Conservation (phyloP, 2,329 filamentous ascomycete genomes). For the Hysterium pulicare region DNA sequence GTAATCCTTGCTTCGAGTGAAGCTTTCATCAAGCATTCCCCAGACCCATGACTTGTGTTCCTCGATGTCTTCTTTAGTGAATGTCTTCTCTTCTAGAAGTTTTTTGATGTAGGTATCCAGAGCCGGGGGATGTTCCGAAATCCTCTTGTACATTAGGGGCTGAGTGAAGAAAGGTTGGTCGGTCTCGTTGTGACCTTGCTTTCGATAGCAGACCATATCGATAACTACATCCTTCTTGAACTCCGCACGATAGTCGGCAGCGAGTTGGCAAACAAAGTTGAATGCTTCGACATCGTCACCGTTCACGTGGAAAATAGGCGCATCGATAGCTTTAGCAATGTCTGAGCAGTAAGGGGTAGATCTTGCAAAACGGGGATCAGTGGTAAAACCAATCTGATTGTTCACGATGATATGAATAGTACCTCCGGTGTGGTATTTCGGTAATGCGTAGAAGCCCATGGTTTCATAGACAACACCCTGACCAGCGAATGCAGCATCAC, state of each 20-base stretch:
- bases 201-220: conserved; percentile 97
- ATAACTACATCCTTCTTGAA: conserved; percentile 99
- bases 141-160: conserved; percentile 98
- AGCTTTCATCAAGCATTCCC: conserved; percentile 98
- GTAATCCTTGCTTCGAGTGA: conserved; percentile 96
- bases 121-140: conserved; percentile 76
- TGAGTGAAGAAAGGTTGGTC: conserved; percentile 99
- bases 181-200: conserved; percentile 98
- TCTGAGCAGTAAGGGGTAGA: conserved; percentile 99
- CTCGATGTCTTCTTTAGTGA: conserved; percentile 95
- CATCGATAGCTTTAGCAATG: conserved; percentile 98
- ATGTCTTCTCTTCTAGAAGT: conserved; percentile 86
- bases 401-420: conserved; percentile 97
- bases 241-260: conserved; percentile 95
- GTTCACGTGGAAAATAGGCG: conserved; percentile 98
- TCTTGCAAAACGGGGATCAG: conserved; percentile 92
- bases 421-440: conserved; percentile 93
- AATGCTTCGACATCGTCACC: conserved; percentile 97
- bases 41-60: conserved; percentile 99
- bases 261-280: conserved; percentile 96
- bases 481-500: conserved; percentile 93
- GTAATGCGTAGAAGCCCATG: conserved; percentile 93
- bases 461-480: conserved; percentile 99
- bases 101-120: conserved; percentile 90
- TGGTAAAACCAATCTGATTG: conserved; percentile 99